Conservation (phyloP, 805 yeast genomes). For the Zygotorulaspora sp. region DNA sequence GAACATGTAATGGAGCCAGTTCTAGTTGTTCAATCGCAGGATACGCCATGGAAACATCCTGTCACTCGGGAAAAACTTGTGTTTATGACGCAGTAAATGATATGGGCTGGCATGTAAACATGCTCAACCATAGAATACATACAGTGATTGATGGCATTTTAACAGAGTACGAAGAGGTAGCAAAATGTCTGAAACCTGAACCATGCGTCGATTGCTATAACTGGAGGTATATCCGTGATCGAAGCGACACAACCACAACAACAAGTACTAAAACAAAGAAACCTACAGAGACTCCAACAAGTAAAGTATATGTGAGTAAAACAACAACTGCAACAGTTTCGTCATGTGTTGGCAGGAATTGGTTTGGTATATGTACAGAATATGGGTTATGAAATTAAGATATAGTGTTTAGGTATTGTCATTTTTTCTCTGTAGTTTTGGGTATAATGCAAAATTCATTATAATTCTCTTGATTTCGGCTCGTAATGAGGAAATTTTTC, state of each 20-base stretch:
- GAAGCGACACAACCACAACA: constrained; percentile 32
- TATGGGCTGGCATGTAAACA: constrained; percentile 83
- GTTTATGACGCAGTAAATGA: constrained; percentile 86
- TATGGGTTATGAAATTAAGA: constrained; percentile 14
- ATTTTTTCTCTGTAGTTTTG: no score
- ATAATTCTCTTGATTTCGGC: neutral
- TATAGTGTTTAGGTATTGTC: no score
- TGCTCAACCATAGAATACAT: constrained; percentile 85
- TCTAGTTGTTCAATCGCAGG: constrained; percentile 88
- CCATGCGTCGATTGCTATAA: constrained; percentile 88
- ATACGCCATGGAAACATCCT: constrained; percentile 93
- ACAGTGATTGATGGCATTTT: constrained; percentile 83
- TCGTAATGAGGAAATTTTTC: constrained; percentile 18
- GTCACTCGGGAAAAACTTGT: constrained; percentile 88
- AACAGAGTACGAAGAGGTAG: constrained; percentile 66
- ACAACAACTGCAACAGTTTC: constrained; percentile 22
- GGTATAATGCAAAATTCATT: no score
- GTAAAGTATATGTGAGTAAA: constrained; percentile 2
- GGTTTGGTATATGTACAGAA: constrained; percentile 35
- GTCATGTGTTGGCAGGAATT: constrained; percentile 34
- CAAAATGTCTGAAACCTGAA: constrained; percentile 67
- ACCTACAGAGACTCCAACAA: constrained; percentile 15
- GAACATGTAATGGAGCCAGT: constrained; percentile 92
- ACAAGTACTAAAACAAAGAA: constrained; percentile 14
- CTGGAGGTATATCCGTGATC: constrained; percentile 68